phyloP scores from a whole-genome alignment of 2,329 filamentous ascomycete genomes.

The Fusarium odoratissimum region DNA sequence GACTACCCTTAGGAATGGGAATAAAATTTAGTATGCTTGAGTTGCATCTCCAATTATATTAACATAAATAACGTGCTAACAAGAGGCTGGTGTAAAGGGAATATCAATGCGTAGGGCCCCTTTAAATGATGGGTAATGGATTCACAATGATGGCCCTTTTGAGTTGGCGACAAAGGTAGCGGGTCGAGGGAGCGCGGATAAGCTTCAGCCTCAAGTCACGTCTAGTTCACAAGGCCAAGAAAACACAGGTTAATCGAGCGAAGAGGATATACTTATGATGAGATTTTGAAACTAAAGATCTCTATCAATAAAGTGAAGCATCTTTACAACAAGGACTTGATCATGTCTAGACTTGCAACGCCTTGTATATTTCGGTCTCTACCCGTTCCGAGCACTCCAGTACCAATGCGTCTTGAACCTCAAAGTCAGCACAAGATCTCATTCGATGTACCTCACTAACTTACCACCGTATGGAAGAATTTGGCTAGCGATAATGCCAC shows the following conservation, averaged over 20 bases:
- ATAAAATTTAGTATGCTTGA: neutral
- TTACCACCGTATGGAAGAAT: neutral
- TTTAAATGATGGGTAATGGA: no score
- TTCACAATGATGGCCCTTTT: no score
- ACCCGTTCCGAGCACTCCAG: neutral
- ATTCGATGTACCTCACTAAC: fast-evolving
- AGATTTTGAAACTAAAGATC: no score
- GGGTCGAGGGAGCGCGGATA: no score
- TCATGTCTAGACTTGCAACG: neutral
- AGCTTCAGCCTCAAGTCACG: no score
- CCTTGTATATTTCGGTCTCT: neutral
- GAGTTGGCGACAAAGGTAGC: no score
- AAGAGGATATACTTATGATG: neutral
- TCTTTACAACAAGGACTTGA: neutral
- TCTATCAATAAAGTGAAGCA: neutral
- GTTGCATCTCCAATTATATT: neutral
- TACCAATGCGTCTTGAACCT: neutral
- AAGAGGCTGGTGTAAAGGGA: no score
- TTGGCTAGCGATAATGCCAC: neutral
- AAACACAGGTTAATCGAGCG: neutral
- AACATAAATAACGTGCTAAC: no score
- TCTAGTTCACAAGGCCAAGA: no score
- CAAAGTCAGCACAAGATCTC: neutral
- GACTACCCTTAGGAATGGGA: neutral
- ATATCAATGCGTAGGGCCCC: no score